These are phyloP conservation scores for Chaetoceros muelleri DNA, from an alignment of 108 stramenopile genomes.

Conservation along the genomic window DNA sequence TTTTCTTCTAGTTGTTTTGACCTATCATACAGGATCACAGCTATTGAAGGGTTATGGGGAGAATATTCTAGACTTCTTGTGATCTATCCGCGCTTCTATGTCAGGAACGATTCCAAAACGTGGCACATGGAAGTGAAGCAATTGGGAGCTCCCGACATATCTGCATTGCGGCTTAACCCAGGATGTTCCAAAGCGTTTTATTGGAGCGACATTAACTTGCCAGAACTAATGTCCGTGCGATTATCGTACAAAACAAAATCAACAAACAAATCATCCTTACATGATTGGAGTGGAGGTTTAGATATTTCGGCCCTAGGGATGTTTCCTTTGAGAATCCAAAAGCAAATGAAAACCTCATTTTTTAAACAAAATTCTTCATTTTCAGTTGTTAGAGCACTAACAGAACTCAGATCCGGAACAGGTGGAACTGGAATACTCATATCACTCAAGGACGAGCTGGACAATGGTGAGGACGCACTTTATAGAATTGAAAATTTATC, in stretches of 20 bases:
- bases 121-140: conserved; percentile 50
- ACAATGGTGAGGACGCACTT: conserved; percentile 35
- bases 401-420: conserved; percentile 48
- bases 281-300: conserved; percentile 65
- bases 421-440: conserved; percentile 53
- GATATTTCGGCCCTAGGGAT: conserved; percentile 58
- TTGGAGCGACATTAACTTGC: conserved; percentile 49
- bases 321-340: conserved; percentile 37
- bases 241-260: conserved; percentile 14
- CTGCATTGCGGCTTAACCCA: conserved; percentile 18
- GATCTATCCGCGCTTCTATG: conserved; percentile 45
- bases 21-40: conserved; percentile 42
- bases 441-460: conserved; percentile 50
- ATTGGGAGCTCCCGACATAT: conserved; percentile 31
- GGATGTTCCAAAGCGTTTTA: conserved; percentile 43
- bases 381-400: background rate
- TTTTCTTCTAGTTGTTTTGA: conserved; percentile 34
- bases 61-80: conserved; percentile 46
- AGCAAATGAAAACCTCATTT: background rate
- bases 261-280: conserved; percentile 1
- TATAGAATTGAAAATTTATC: conserved; percentile 61
- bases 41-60: conserved; percentile 54
- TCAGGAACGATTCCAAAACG: conserved; percentile 41
- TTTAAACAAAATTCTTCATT: background rate
- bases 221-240: conserved; percentile 40